Evolutionary conservation across 768 basidiomycete genomes (phyloP), one percentile per base, ranked within the genome.

Genomic region (Tricholoma furcatifolium): DNA sequence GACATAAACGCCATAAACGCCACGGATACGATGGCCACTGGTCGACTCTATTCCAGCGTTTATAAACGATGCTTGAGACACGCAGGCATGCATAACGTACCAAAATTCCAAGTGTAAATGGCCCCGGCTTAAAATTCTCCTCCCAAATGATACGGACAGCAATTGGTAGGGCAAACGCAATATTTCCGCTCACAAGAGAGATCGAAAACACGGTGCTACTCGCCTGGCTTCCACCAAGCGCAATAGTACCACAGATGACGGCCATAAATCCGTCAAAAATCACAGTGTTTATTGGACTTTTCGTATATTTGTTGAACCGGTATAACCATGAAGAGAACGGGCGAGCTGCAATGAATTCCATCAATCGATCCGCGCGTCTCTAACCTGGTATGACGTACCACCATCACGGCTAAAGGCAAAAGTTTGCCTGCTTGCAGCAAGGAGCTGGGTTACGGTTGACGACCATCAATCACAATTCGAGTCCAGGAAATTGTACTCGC

Each of bases 351-450:
- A 17, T 2, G n/a, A 9, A 35, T 20, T 34, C 10, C 10, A 7
- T 42, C 14, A 30, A 10, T 18, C 9, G 31, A 31, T 18, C 23
- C 9, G n/a, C 23, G 17, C 6, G 9, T 31, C 2, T 35, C 20
- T 23, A 2, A 46, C 15, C 9, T 20, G 2, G 45, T 17, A 6
- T 11, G 10, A 47, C 65, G 23, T 48, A 72, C 74, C 84, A 18
- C 77, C 77, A 61, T 90, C 87, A 1, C 87, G 77, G 20, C 83
- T 78, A 65, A 88, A 87, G 0, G 86, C 86, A 60, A 87, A 88
- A 0, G 79, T 81, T 65, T 90, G 87, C 3, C 87, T 78, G 39
- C 63, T 64, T 20, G 62, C 65, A 65, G 31, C 63, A 55, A 46
- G 68, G 60, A 64, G 38, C 63, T 64, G 39, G 8, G 8, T 34